Base-by-base conservation (phyloP, 2,329 filamentous ascomycete genomes). In the Dactylonectria estremocensis region DNA sequence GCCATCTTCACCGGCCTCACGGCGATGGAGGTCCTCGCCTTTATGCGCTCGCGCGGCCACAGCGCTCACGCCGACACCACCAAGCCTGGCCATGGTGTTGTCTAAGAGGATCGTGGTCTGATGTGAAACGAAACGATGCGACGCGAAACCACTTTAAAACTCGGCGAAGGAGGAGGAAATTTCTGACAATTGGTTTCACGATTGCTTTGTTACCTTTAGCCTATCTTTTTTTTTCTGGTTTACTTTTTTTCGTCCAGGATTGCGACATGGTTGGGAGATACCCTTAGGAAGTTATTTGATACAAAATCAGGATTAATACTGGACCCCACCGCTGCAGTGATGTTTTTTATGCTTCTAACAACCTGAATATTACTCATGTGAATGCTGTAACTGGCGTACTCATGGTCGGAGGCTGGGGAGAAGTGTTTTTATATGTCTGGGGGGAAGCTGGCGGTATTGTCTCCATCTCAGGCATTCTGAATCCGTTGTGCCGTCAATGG, bases 1-100 rank as follows among this genome's bases (percentile, higher is more conserved):
- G 82, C 79, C 52, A 79, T 86, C 64, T 87, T 88, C 74, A 82
- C 80, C 7, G 83, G 80, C 54, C 79, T 89, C 7, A 79, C 84
- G 35, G 80, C 83, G 43, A 75, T 88, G 61, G 87, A 88, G 67
- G 80, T 79, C 3, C 72, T 88, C 45, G 81, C 83, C 62, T 80
- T 80, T 37, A 77, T 85, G 73, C 80, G 83, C 49, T 82, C 80
- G 56, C 82, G 84, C 50, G 81, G 78, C 22, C 74, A 74, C 60
- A 72, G 77, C 20, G 76, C 77, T 22, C 77, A 76, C 5, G 76
- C 74, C 14, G 79, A 79, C 16, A 76, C 69, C 35, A 71, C 73
- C 64, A 76, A 77, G 73, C 68, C 75, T 14, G 68, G 66, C 52
- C 67, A 71, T 60, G 67, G 69, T 18, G 64, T 69, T 54, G 73